These are phyloP conservation scores for Pythium volutum DNA, from an alignment of 352 stramenopile species.

Conservation along the genomic window DNA sequence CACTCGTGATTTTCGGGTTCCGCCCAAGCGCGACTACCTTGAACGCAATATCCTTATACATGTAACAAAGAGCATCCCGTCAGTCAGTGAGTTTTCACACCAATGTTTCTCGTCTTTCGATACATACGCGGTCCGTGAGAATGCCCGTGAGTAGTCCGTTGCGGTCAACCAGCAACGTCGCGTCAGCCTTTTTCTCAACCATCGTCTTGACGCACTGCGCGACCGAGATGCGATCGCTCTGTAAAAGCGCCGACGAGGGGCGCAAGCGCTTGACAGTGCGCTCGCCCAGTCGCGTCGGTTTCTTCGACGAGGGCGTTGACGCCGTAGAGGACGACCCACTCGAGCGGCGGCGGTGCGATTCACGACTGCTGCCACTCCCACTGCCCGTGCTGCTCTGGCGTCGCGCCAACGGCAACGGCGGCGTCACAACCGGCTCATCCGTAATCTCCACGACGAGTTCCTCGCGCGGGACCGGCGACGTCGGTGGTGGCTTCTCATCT, in stretches of 20 bases:
- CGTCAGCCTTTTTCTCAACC: constrained; percentile 88
- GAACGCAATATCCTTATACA: constrained; percentile 88
- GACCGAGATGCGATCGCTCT: constrained; percentile 67
- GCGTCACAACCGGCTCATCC: constrained; percentile 3
- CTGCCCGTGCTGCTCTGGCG: constrained; percentile 24
- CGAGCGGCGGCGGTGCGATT: constrained; percentile 16
- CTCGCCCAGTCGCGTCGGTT: constrained; percentile 19
- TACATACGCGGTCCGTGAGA: constrained; percentile 89
- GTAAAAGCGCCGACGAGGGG: constrained; percentile 64
- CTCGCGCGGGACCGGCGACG: neutral
- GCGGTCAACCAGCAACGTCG: constrained; percentile 89
- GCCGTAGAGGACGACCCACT: constrained; percentile 13
- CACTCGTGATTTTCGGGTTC: constrained; percentile 67
- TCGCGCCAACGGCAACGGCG: neutral
- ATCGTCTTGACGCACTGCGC: constrained; percentile 83
- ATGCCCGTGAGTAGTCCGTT: constrained; percentile 93
- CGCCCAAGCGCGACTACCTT: constrained; percentile 91
- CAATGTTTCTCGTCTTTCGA: neutral
- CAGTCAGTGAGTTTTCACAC: neutral
- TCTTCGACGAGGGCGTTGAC: constrained; percentile 19
- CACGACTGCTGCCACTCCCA: constrained; percentile 15
- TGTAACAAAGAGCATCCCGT: neutral
- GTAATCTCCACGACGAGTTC: constrained; percentile 19
- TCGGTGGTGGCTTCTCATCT: neutral
- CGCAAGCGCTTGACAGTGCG: constrained; percentile 51